Base-by-base conservation (phyloP, 352 stramenopile genomes). In the Pythium monospermum region DNA sequence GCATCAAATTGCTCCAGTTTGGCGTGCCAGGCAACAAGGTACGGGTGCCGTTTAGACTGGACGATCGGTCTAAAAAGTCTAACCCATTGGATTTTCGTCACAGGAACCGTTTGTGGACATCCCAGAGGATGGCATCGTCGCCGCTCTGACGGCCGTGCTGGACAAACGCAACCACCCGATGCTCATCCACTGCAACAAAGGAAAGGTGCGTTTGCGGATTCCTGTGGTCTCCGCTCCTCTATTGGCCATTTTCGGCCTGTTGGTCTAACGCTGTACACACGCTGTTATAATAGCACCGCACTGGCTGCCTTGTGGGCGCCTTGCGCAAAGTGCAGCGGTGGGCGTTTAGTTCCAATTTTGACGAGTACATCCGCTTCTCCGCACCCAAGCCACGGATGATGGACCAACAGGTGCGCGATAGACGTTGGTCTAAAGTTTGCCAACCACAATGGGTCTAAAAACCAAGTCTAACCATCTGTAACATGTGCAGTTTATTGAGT, bases 121-220 rank as follows among this genome's bases (percentile, higher is more conserved):
- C 42, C 76, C 80, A 4, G 77, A 93, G 56, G 71, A 85, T 35
- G 80, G 76, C 31, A 91, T 95, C 54, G 69, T 83, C 10, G 68
- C 71, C 10, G 83, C 80, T 37, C 58, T 95, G 3, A 83, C 77
- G 36, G 71, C 76, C 36, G 76, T 95, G 46, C 69, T 95, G 15
- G 82, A 95, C 59, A 79, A 77, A 53, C 75, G 82, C 46, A 93
- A 95, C 53, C 82, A 89, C 55, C 82, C 82, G 18, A 87, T 93
- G 76, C 71, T 93, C 21, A 93, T 93, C 55, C 82, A 93, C 63
- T 91, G 82, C 71, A 93, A 91, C 63, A 93, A 93, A 49, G 82
- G 82, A 23, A 93, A 93, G 66, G 79, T 87, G 54, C 12, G 57
- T 38, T n/a, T n/a, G n/a, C n/a, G n/a, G n/a, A n/a, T n/a, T n/a